These are phyloP conservation scores for Stephanodiscus minutulus DNA, from an alignment of 108 stramenopile species.

Conservation along the genomic window DNA sequence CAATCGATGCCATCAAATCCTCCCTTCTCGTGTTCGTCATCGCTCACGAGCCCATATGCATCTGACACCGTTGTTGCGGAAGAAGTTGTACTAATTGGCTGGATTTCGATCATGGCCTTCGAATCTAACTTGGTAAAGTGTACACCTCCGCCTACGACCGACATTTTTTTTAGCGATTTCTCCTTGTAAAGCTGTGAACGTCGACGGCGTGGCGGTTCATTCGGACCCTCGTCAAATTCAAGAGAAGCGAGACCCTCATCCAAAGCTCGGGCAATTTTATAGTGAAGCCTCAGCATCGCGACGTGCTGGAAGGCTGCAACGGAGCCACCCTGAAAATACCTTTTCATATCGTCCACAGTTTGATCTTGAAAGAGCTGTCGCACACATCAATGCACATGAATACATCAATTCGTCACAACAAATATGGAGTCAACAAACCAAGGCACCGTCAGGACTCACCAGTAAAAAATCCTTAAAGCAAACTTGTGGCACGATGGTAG, in stretches of 20 bases:
- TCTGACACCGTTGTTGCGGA: constrained; percentile 9
- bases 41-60: constrained; percentile 14
- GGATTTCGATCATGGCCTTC: neutral
- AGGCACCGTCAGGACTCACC: constrained; percentile 29
- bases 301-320: constrained; percentile 86
- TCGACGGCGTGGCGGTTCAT: constrained; percentile 30
- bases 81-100: constrained; percentile 2
- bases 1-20: constrained; percentile 50
- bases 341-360: constrained; percentile 46
- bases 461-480: constrained; percentile 69
- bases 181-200: constrained; percentile 37
- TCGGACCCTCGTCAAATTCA: constrained; percentile 50
- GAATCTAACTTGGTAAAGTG: constrained; percentile 33
- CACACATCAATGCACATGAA: neutral
- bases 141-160: constrained; percentile 29
- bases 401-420: neutral
- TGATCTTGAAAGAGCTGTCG: constrained; percentile 67
- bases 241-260: constrained; percentile 82
- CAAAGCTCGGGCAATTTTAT: constrained; percentile 74
- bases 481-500: constrained; percentile 88
- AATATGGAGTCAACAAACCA: neutral
- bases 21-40: constrained; percentile 46
- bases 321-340: constrained; percentile 73
- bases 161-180: constrained; percentile 15
- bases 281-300: constrained; percentile 85